phyloP scores from a whole-genome alignment of 1,139 yeast genomes.

The Entelexis paramagnoliae region DNA sequence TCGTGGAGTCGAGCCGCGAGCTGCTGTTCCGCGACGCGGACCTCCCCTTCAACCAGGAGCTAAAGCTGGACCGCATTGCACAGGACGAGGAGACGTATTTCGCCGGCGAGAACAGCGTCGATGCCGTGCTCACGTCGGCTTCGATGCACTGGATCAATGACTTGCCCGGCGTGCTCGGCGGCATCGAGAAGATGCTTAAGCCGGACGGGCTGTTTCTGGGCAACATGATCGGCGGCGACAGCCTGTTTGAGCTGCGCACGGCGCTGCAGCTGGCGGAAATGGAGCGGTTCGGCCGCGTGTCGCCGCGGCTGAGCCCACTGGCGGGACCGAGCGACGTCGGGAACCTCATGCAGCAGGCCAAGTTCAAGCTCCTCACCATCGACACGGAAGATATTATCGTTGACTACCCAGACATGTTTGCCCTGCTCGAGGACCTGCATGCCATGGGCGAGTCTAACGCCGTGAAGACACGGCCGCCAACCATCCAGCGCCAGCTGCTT shows the following conservation, averaged over 20 bases:
- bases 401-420: constrained; percentile 64
- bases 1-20: constrained; percentile 56
- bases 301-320: constrained; percentile 72
- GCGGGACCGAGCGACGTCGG: constrained; percentile 74
- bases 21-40: constrained; percentile 44
- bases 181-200: constrained; percentile 51
- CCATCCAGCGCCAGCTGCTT: constrained; percentile 53
- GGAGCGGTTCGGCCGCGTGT: constrained; percentile 68
- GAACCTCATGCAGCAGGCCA: constrained; percentile 58
- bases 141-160: constrained; percentile 83
- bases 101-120: constrained; percentile 38
- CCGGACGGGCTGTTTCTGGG: constrained; percentile 82
- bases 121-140: constrained; percentile 64
- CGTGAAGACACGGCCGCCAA: constrained; percentile 45
- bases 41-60: constrained; percentile 35
- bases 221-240: constrained; percentile 77
- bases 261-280: constrained; percentile 71
- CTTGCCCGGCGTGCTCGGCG: constrained; percentile 51
- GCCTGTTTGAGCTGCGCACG: constrained; percentile 69
- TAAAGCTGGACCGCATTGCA: constrained; percentile 42
- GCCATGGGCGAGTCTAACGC: constrained; percentile 82
- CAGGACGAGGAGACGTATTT: constrained; percentile 52
- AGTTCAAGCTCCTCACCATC: constrained; percentile 68
- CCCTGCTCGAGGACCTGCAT: constrained; percentile 61
- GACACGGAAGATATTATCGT: constrained; percentile 79